Evolutionary conservation across 371 early-diverging fungal genomes (phyloP), one percentile per base, ranked within the genome.

Genomic region (Vittaforma corneae): DNA sequence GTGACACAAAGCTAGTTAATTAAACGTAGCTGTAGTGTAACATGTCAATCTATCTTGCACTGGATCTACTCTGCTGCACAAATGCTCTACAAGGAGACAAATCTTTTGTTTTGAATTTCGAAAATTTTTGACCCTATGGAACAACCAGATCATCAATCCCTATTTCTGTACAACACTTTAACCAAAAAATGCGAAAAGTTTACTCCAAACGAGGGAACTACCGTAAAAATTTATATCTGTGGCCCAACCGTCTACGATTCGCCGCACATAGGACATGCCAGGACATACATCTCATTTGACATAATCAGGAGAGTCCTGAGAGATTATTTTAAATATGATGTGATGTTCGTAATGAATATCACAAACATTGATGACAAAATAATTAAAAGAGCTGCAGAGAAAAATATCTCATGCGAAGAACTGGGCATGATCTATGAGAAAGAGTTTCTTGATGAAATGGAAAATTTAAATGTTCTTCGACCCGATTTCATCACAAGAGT

Each of bases 171-270:
- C 45, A 74, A 74, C 30, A 56, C 63, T 5, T 45, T 74, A 5
- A 67, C 67, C 6, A 74, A 71, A 48, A 67, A 51, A 20, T 28
- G 29, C 1, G 74, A 74, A 30, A 33, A 20, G 4, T 70, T 74
- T 55, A 50, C 33, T 14, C 66, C 70, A 22, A 45, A 18, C 1
- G 45, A 47, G 29, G 47, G 35, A 26, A 59, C 56, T 3, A 46
- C 59, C 20, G 59, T 74, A 29, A 77, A 75, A 48, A 73, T 79
- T 73, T 80, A 80, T 59, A 71, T 72, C 11, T 98, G 99, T 82
- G 99, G 99, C 2, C 99, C 99, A 9, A 98, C 99, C 4, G 97
- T 97, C 18, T 98, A 98, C 75, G 94, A 93, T 78, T 84, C 87
- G 0, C 83, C 94, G 9, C 99, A 98, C 79, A 84, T 98, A 79